These are phyloP conservation scores for Tylopilus balloui DNA, from an alignment of 768 basidiomycete species.

Conservation along the genomic window DNA sequence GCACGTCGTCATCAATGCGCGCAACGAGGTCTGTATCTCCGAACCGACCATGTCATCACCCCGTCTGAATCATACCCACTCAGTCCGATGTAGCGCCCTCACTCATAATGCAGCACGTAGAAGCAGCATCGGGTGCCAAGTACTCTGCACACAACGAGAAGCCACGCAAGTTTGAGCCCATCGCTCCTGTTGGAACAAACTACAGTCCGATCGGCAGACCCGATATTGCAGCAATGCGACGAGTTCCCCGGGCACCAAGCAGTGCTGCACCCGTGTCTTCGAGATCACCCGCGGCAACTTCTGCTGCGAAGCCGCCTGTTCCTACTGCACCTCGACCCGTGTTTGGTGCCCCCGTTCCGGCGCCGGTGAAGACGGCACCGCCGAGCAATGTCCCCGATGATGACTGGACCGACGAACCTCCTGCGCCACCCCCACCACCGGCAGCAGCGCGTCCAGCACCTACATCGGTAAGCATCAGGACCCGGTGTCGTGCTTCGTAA, in stretches of 20 bases:
- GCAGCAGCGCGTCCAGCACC: constrained; percentile 42
- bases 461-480: constrained; percentile 31
- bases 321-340: constrained; percentile 45
- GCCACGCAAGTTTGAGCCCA: constrained; percentile 70
- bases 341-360: constrained; percentile 41
- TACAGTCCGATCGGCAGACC: constrained; percentile 74
- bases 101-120: constrained; percentile 81
- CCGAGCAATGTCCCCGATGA: constrained; percentile 46
- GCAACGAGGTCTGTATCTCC: constrained; percentile 65
- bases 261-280: background rate
- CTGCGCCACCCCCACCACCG: constrained; percentile 39
- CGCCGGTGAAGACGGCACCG: constrained; percentile 38
- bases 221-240: constrained; percentile 60
- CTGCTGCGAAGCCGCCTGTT: constrained; percentile 28
- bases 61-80: background rate
- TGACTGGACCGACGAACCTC: constrained; percentile 56
- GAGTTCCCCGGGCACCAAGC: constrained; percentile 34
- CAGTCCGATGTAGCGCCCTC: constrained; percentile 78
- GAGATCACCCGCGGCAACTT: background rate
- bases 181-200: constrained; percentile 73
- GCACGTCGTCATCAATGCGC: constrained; percentile 82
- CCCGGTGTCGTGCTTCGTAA: background rate
- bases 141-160: constrained; percentile 82
- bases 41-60: background rate
- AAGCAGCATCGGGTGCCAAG: constrained; percentile 83